Base-by-base conservation (phyloP, 768 basidiomycete species). In the Hirschioporus abietinus region DNA sequence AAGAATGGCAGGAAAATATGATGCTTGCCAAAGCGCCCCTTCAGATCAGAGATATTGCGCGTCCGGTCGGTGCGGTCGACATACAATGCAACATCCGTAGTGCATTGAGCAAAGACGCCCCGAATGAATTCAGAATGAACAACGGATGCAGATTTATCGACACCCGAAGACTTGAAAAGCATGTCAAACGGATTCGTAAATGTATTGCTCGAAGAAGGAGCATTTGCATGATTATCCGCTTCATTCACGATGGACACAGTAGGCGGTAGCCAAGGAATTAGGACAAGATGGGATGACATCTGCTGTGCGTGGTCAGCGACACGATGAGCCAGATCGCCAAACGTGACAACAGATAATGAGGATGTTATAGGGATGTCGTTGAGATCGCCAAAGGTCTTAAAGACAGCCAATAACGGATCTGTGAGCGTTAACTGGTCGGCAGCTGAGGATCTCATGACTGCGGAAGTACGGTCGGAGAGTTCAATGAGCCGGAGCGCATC, bases 1-100 rank as follows among this genome's bases (percentile, higher is more conserved):
- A 94, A 92, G 84, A 98, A 98, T 0, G 94, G 92, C 15, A 97
- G 72, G 77, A 94, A 91, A 17, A 98, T 70, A 72, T 93, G 91
- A 72, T 88, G 83, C 9, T 71, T 75, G 57, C 77, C 77, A 60
- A 75, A 58, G 69, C 67, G 0, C 72, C 70, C 35, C 72, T 64
- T 9, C 70, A 34, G 0, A n/a, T 60, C 62, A 71, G 68, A 67
- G 64, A 70, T 8, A 76, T 71, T 63, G 77, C 71, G 64, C 80
- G 78, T 42, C 82, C 42, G 42, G 42, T 52, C 42, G 24, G 60
- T 83, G 60, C 85, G 83, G 72, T 97, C 94, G 61, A 98, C 84
- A 72, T 90, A 94, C 10, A 99, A 76, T 0, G 88, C 94, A 24
- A 96, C 91, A 71, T 98, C 93, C 23, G 81, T 86, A 68, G 75